A percentile compares a stretch with the other conserved stretches of the same genome.
phyloP scores from a whole-genome alignment of 169 alveolate species.

The Plasmodium gaboni region DNA sequence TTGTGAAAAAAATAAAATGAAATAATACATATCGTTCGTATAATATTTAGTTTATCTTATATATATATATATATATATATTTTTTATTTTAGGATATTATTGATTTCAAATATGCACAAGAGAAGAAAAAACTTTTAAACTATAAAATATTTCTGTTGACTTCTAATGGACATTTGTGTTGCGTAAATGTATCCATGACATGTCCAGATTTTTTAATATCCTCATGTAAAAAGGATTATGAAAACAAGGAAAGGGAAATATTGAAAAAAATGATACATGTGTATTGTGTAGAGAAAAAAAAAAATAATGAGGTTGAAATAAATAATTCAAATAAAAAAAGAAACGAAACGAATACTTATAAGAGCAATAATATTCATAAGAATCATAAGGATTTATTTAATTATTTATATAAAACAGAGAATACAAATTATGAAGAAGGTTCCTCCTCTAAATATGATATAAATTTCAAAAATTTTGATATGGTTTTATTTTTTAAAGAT shows the following conservation, averaged over 20 bases:
- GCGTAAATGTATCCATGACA: constrained; percentile 59
- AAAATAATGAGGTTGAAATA: not conserved
- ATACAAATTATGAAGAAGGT: constrained; percentile 9
- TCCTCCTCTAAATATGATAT: not conserved
- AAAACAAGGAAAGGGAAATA: constrained; percentile 57
- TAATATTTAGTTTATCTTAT: not conserved
- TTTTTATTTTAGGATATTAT: constrained; percentile 24
- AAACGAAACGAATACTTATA: not conserved
- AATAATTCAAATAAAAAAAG: not conserved
- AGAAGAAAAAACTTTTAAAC: constrained; percentile 19
- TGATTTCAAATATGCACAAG: constrained; percentile 21
- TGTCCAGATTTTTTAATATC: constrained; percentile 44
- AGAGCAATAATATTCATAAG: constrained; percentile 1
- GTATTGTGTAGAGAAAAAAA: constrained; percentile 7
- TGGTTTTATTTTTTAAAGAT: constrained; percentile 52
- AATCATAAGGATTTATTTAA: constrained; percentile 26
- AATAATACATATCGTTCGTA: too few relatives aligned
- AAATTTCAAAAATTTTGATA: constrained; percentile 20
- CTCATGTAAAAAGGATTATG: constrained; percentile 41
- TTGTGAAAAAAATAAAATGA: too few relatives aligned
- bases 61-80: not conserved
- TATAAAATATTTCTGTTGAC: constrained; percentile 62
- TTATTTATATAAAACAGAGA: constrained; percentile 54
- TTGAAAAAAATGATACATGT: constrained; percentile 52
- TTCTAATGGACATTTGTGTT: constrained; percentile 57